These are phyloP conservation scores for Iris pallida DNA, from an alignment of 116 monocot genomes.

Conservation along the genomic window DNA sequence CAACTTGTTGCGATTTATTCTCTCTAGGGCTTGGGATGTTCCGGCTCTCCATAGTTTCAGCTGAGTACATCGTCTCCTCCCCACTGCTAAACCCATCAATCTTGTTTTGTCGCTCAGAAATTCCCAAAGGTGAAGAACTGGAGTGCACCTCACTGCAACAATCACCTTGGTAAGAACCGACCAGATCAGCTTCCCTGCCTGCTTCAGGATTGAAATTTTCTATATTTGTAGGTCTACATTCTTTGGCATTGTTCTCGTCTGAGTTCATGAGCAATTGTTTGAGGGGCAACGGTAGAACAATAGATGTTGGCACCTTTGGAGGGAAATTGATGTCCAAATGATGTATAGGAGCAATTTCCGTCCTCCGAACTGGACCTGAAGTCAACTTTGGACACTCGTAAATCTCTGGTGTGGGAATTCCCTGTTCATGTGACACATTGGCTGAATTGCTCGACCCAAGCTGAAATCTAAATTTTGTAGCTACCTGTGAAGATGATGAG, in stretches of 20 bases:
- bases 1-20: conserved; percentile 45
- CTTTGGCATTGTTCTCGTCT: conserved; percentile 23
- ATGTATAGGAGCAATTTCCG: conserved; percentile 28
- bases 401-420: conserved; percentile 51
- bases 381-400: conserved; percentile 50
- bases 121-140: conserved; percentile 34
- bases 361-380: conserved; percentile 33
- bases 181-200: not conserved
- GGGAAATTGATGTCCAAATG: conserved; percentile 93
- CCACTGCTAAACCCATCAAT: conserved; percentile 62
- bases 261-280: conserved; percentile 53
- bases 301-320: conserved; percentile 48
- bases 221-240: conserved; percentile 3
- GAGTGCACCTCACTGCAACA: conserved; percentile 39
- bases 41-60: conserved; percentile 98
- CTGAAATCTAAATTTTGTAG: conserved; percentile 31
- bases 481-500: conserved; percentile 30
- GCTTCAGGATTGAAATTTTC: conserved; percentile 10
- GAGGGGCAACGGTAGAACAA: conserved; percentile 53
- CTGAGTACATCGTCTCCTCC: conserved; percentile 94
- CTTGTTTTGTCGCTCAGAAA: conserved; percentile 12
- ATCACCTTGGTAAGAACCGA: conserved; percentile 2
- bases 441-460: conserved; percentile 32
- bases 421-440: conserved; percentile 38
- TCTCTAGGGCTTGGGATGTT: conserved; percentile 72